These are phyloP conservation scores for Pulveroboletus frians DNA, from an alignment of 768 basidiomycete species.

Conservation along the genomic window DNA sequence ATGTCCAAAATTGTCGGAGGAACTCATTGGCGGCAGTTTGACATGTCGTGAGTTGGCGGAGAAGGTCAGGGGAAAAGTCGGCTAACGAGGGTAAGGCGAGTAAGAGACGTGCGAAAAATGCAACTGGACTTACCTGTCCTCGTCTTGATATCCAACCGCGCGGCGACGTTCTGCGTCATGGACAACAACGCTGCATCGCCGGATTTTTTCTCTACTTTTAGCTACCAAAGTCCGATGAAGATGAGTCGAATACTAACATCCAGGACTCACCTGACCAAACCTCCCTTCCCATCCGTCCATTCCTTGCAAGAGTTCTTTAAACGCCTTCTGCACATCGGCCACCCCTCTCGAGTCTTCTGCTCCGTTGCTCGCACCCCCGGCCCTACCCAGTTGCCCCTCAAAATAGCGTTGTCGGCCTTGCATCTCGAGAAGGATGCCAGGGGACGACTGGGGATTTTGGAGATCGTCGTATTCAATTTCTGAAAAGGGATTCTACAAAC, in stretches of 20 bases:
- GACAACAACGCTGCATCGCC: conserved; percentile 61
- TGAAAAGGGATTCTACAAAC: conserved; percentile 32
- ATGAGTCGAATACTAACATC: no score
- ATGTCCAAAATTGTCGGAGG: conserved; percentile 91
- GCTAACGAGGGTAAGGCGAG: conserved; percentile 36
- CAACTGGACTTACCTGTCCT: conserved; percentile 47
- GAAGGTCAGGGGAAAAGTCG: conserved; percentile 73
- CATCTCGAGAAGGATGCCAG: conserved; percentile 81
- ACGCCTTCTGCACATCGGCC: conserved; percentile 43
- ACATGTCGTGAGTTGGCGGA: conserved; percentile 80
- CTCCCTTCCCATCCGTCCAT: conserved; percentile 53
- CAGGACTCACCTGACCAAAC: conserved; percentile 48
- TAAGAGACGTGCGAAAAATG: background rate
- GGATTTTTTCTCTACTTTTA: conserved; percentile 63
- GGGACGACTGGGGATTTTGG: conserved; percentile 57
- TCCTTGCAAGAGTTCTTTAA: conserved; percentile 44
- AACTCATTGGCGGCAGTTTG: conserved; percentile 96
- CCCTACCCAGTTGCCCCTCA: conserved; percentile 52
- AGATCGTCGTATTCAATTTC: conserved; percentile 87
- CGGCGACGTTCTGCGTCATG: conserved; percentile 80
- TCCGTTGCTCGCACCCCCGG: conserved; percentile 2
- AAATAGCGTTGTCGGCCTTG: conserved; percentile 81
- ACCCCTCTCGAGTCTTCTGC: conserved; percentile 20
- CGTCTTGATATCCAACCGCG: conserved; percentile 60
- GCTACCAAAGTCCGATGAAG: conserved; percentile 30